These are phyloP conservation scores for Pseudomonodictys pantanalensis DNA, from an alignment of 495 filamentous ascomycete genomes.

Conservation along the genomic window DNA sequence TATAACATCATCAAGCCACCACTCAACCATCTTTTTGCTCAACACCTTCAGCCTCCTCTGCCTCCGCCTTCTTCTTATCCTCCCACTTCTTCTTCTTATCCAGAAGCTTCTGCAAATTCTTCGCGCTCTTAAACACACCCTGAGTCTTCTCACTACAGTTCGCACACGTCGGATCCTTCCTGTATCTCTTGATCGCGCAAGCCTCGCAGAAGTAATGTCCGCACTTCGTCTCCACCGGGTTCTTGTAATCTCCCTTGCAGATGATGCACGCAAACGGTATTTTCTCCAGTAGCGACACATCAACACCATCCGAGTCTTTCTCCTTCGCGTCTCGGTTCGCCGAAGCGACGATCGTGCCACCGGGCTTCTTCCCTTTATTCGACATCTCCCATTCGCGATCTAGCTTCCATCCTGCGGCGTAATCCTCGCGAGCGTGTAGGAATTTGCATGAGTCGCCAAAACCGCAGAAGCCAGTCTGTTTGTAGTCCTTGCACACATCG, in stretches of 20 bases:
- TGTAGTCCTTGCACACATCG: conserved; percentile 95
- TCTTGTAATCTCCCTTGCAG: conserved; percentile 75
- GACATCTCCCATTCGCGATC: conserved; percentile 89
- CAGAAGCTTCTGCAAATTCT: conserved; percentile 73
- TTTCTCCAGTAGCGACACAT: conserved; percentile 74
- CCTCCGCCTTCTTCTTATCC: conserved; percentile 64
- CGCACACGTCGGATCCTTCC: conserved; percentile 77
- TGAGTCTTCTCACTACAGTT: conserved; percentile 80
- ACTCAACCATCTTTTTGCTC: conserved; percentile 6
- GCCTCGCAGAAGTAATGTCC: conserved; percentile 93
- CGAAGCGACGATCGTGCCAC: conserved; percentile 61
- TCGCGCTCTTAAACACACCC: conserved; percentile 87
- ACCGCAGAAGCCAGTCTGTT: conserved; percentile 81
- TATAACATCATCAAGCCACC: too few species aligned
- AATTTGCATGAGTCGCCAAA: conserved; percentile 86
- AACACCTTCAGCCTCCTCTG: conserved; percentile 52
- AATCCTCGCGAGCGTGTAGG: conserved; percentile 80
- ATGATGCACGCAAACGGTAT: conserved; percentile 97
- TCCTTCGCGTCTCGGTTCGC: conserved; percentile 51
- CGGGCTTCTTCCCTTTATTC: conserved; percentile 68
- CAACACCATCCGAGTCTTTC: conserved; percentile 62
- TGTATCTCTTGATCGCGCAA: conserved; percentile 81
- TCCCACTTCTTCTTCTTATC: conserved; percentile 77
- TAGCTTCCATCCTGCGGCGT: conserved; percentile 91
- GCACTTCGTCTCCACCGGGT: conserved; percentile 84